Evolutionary conservation across 2,329 filamentous ascomycete species (phyloP), one percentile per base, ranked within the genome.

Genomic region (Sclerotinia subarctica): DNA sequence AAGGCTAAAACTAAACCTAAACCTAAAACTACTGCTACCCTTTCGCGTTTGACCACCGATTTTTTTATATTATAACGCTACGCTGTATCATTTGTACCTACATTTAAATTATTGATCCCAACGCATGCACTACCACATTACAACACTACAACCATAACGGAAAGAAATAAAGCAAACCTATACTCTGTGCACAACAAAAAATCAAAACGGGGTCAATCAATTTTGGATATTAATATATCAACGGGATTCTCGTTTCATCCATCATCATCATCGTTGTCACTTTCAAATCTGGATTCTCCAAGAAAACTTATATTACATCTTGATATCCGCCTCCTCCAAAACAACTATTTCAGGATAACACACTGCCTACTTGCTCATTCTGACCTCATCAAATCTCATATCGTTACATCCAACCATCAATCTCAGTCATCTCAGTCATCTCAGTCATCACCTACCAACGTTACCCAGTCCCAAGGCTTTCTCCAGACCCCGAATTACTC

Each of bases 331-430:
- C 46, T 62, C 29, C n/a, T 7, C 38, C 19, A 8, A 42, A 57
- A n/a, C 54, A 57, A 57, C 54, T 58, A 57, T 57, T 57, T 57
- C 54, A 57, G 54, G 35, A 57, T 42, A 57, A 8, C 17, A 15
- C n/a, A n/a, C 19, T 56, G 24, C 10, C 58, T 62, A 46, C 42
- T 46, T 46, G 32, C 46, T 35, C 29, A 49, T 51, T 38, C 59
- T 62, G 59, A 62, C 59, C 59, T 62, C 59, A 62, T 62, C 59
- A 62, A 62, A 62, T 49, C 29, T 38, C 32, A 62, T 38, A 24
- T 13, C 15, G 59, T 51, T 62, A 60, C 44, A 60, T 60, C 44
- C 8, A 35, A 15, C 5, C 15, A 32, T 32, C 32, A 2, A 5
- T 26, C 24, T n/a, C n/a, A n/a, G n/a, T n/a, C n/a, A 47, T 46